Conservation (phyloP, 23 red algal species). For the Cyanidioschyzon merolae region DNA sequence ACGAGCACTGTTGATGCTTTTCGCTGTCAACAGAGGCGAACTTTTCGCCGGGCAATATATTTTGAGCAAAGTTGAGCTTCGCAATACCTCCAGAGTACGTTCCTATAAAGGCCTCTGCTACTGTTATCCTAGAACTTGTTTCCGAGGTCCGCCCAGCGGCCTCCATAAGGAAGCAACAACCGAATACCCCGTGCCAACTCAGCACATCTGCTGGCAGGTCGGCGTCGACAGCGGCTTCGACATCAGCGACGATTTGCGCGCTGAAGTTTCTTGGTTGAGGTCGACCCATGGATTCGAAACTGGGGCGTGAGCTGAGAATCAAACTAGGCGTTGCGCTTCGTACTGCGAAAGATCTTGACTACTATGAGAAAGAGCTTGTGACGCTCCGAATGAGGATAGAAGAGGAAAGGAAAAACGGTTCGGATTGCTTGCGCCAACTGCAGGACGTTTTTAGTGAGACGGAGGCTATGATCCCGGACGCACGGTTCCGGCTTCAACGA, state of each 20-base stretch:
- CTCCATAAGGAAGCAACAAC: no score
- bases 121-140: no score
- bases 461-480: conserved; percentile 4
- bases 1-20: no score
- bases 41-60: no score
- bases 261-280: no score
- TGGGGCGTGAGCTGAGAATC: background rate
- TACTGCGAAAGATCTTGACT: conserved; percentile 6
- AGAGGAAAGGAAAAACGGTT: background rate
- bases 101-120: background rate
- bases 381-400: background rate
- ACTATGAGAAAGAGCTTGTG: background rate
- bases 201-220: background rate
- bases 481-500: background rate
- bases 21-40: no score
- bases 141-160: no score
- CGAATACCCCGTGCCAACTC: no score
- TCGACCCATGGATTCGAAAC: no score
- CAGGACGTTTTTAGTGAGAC: background rate
- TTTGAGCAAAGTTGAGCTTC: no score
- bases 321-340: background rate
- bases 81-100: conserved; percentile 6
- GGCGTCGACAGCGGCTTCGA: background rate
- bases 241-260: no score
- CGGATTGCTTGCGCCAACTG: background rate